Base-by-base conservation (phyloP, 2,329 filamentous ascomycete species). In the Neodidymelliopsis sp. region DNA sequence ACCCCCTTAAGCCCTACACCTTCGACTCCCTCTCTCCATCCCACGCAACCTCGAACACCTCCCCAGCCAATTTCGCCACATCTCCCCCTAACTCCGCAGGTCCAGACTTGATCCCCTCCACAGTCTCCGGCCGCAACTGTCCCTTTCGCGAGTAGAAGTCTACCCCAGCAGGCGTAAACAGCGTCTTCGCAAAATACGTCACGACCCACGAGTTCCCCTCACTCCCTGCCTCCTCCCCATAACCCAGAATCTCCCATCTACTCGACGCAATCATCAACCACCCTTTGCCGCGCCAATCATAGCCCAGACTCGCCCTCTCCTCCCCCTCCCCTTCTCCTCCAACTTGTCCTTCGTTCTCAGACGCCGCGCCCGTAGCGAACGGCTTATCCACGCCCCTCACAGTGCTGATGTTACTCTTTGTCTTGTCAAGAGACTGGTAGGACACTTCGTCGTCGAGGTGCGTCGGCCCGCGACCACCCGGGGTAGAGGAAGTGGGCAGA, bases 191-290 rank as follows among this genome's bases (percentile, higher is more conserved):
- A 71, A 96, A 96, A 80, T 87, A 93, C 4, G 89, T 95, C 11
- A 96, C 89, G 1, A 83, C 84, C 89, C 89, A 96, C 24, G 75
- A 60, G 60, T 81, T 79, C 71, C 73, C 73, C 4, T 16, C n/a
- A 6, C 57, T 60, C 1, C 73, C 76, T 11, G 73, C 68, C 16
- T 76, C 73, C 66, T 87, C 81, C 4, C 90, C 90, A 79, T 84
- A 92, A 3, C 87, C 90, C 13, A 95, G 72, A 2, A 94, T 75
- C 78, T 96, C 89, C 91, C 91, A 96, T 65, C 90, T 85, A 34
- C 83, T 87, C 12, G 79, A 81, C 19, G 89, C 87, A 58, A 93
- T 85, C 68, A 81, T 82, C 53, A 96, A 73, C 82, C 81, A 83
- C 7, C 90, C 88, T 63, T 85, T 89, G 7, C 91, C 91, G 35